Evolutionary conservation across 179 eudicot species (phyloP), one percentile per base, ranked within the genome.

Genomic region (Heliamphora ciliata): DNA sequence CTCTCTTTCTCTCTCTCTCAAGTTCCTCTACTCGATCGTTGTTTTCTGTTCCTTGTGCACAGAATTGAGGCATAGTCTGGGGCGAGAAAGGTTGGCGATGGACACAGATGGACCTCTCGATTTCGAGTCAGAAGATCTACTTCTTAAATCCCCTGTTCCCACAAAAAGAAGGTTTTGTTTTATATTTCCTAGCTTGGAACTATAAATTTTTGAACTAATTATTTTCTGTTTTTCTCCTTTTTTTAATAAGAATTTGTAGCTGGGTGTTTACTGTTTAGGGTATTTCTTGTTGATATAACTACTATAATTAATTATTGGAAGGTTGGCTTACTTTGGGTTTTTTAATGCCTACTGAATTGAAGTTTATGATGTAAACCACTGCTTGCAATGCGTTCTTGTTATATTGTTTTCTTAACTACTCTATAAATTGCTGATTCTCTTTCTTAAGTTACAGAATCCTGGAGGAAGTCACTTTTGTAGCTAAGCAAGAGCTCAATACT

Each of bases 81-180:
- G 48, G 59, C 17, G 70, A 48, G 51, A 76, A 46, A 78, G 31
- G n/a, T 61, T 4, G 71, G 18, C 11, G 58, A 73, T 81, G 79
- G 83, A 61, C 24, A 21, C 47, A 6, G 84, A 83, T 40, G 84
- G 74, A 6, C 88, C 83, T 44, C 64, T 88, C 60, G 90, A 84
- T 66, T 84, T 88, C 71, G 88, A 88, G 24, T 74, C 80, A 4
- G 90, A 88, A 79, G 88, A 82, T 24, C 80, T 81, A 31, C n/a
- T 75, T 18, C 77, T 17, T 0, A 63, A 77, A 58, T 74, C 88
- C 59, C 86, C 82, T 10, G 78, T 78, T 60, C 58, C 56, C 54
- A 18, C 81, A 21, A 84, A 86, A 74, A 84, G 80, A 84, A 84
- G 83, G 90, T 88, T 80, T 74, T 56, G 4, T 14, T 54, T 67